phyloP scores from a whole-genome alignment of 148 eudicot genomes.

The Rhododendron vialii region DNA sequence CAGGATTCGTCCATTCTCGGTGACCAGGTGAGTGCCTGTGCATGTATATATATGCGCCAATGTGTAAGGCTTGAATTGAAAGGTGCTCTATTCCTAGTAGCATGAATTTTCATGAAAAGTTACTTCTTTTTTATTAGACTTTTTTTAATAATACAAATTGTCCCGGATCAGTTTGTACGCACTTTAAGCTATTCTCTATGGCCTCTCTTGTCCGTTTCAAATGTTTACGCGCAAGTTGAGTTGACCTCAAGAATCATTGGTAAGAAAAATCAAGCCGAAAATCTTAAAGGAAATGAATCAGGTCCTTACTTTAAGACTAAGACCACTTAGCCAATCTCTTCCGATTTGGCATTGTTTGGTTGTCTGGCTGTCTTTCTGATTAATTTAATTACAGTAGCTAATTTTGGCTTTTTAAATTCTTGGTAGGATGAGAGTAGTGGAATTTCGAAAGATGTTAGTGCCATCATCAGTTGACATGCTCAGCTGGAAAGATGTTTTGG shows the following conservation, averaged over 20 bases:
- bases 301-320: too few species aligned
- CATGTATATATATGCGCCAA: not conserved
- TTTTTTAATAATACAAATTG: too few species aligned
- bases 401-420: not conserved
- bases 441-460: not conserved
- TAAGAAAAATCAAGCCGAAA: too few species aligned
- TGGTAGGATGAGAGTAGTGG: not conserved
- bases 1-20: conserved; percentile 57
- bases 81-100: not conserved
- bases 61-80: not conserved
- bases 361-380: not conserved
- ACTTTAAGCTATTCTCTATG: too few species aligned
- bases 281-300: too few species aligned
- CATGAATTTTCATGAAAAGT: not conserved
- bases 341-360: not conserved
- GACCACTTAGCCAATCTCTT: not conserved
- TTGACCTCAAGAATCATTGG: not conserved
- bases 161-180: too few species aligned
- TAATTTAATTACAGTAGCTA: not conserved
- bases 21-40: not conserved
- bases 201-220: too few species aligned
- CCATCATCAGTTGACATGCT: not conserved
- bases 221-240: not conserved
- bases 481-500: not conserved
- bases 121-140: not conserved